phyloP scores from a whole-genome alignment of 192 early-diverging fungal species.

The Rhizophagus sp. region DNA sequence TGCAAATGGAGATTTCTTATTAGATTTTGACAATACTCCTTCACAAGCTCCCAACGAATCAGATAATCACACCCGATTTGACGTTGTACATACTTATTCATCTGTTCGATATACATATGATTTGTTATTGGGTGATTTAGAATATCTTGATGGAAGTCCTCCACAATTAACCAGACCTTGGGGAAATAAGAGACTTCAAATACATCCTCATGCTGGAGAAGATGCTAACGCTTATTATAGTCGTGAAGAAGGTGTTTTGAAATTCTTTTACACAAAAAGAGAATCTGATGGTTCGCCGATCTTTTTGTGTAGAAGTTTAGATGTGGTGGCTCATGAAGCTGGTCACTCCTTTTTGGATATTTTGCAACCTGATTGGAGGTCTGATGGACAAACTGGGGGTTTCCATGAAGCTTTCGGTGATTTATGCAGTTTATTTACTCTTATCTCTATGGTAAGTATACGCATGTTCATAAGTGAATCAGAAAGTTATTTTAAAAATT shows the following conservation, averaged over 20 bases:
- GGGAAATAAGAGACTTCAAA: neutral
- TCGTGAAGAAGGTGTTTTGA: neutral
- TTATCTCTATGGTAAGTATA: constrained; percentile 9
- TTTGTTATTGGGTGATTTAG: neutral
- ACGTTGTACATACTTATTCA: neutral
- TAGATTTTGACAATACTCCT: neutral
- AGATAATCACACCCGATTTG: neutral
- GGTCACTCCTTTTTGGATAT: constrained; percentile 1
- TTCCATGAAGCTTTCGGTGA: constrained; percentile 24
- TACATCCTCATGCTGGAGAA: constrained; percentile 5
- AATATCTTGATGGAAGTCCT: constrained; percentile 9
- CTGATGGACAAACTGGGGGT: constrained; percentile 14
- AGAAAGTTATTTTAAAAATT: too few relatives aligned
- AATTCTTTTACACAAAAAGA: neutral
- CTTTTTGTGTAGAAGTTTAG: constrained; percentile 5
- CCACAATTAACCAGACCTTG: neutral
- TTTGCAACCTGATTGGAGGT: neutral
- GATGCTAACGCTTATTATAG: constrained; percentile 7
- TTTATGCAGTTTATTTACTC: neutral
- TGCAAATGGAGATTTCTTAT: constrained; percentile 3
- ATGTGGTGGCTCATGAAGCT: constrained; percentile 9
- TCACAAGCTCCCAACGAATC: neutral
- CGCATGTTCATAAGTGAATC: too few relatives aligned
- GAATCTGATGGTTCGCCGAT: neutral
- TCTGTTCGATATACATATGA: neutral